Evolutionary conservation across 208 protist species (phyloP).

Genomic region (Crithidia expoeki): DNA sequence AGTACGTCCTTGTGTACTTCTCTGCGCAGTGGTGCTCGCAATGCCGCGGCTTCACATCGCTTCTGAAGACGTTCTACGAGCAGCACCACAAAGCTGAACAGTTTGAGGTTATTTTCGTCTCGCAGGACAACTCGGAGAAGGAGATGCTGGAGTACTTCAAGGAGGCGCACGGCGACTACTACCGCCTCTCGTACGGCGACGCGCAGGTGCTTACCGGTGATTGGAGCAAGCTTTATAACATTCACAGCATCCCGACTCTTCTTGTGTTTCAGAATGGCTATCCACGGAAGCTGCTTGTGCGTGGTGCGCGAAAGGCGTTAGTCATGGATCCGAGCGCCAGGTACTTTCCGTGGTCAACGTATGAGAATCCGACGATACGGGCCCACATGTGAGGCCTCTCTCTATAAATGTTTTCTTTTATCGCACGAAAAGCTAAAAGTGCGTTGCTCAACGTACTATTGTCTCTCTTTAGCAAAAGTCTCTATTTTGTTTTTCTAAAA

Average conservation of each 20-base stretch:
- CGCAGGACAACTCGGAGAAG: constrained; percentile 48
- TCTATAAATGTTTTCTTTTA: background rate
- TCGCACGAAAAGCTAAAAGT: background rate
- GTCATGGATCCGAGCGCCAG: constrained; percentile 40
- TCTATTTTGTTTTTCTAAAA: constrained; percentile 3
- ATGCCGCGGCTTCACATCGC: constrained; percentile 71
- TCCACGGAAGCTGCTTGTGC: constrained; percentile 27
- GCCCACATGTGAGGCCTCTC: background rate
- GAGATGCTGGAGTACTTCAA: constrained; percentile 45
- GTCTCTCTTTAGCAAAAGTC: too few relatives aligned
- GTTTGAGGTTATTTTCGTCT: constrained; percentile 68
- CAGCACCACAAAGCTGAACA: constrained; percentile 36
- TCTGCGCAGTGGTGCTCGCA: constrained; percentile 83
- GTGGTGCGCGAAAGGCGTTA: constrained; percentile 33
- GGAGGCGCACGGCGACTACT: constrained; percentile 24
- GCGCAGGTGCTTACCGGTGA: constrained; percentile 12
- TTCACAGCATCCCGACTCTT: constrained; percentile 21
- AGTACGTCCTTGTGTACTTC: constrained; percentile 69
- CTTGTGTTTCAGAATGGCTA: constrained; percentile 49
- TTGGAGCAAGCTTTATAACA: background rate
- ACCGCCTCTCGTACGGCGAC: constrained; percentile 34
- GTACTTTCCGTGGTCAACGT: constrained; percentile 55
- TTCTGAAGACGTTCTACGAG: constrained; percentile 59
- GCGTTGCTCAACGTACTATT: too few relatives aligned
- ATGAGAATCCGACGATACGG: constrained; percentile 3